These are phyloP conservation scores for Volvariella surrecta DNA, from an alignment of 1,284 basidiomycete species.

Conservation along the genomic window DNA sequence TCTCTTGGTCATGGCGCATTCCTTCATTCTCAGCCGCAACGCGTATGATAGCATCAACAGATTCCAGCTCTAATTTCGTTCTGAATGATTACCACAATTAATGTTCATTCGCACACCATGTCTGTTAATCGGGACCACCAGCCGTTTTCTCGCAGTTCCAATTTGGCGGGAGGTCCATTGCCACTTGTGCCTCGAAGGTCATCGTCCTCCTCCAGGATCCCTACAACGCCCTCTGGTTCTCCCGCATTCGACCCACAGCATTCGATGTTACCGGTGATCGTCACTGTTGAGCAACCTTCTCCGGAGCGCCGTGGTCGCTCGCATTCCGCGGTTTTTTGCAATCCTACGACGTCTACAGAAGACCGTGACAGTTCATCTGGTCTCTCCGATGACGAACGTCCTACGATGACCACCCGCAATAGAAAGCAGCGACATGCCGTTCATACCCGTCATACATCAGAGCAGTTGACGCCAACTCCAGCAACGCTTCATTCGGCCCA, in stretches of 20 bases:
- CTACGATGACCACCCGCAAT: conserved; percentile 22
- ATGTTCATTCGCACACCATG: conserved; percentile 27
- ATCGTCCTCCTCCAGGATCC: conserved; percentile 12
- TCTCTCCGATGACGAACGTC: conserved; percentile 18
- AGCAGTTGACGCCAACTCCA: conserved; percentile 33
- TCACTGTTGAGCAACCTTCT: conserved; percentile 13
- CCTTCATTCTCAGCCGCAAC: conserved; percentile 1
- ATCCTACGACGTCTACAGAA: conserved; percentile 12
- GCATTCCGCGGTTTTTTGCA: too few relatives aligned
- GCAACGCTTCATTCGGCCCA: too few relatives aligned
- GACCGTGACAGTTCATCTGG: conserved; percentile 25
- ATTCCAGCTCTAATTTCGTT: not conserved
- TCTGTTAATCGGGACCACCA: conserved; percentile 24
- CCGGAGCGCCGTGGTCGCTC: conserved; percentile 7
- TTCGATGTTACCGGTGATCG: conserved; percentile 13
- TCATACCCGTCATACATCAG: conserved; percentile 23
- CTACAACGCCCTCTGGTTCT: conserved; percentile 1
- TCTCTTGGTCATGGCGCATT: not conserved
- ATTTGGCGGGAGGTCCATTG: conserved; percentile 44
- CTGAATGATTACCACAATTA: conserved; percentile 30
- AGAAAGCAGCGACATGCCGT: conserved; percentile 24
- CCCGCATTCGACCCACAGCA: conserved; percentile 13
- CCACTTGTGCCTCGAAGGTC: conserved; percentile 45
- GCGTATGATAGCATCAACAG: too few relatives aligned
- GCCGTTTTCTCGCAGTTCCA: conserved; percentile 35